A percentile compares a stretch with the other conserved stretches of the same genome.
phyloP scores from a whole-genome alignment of 2,329 filamentous ascomycete genomes.

The Magnaporthales sp. region DNA sequence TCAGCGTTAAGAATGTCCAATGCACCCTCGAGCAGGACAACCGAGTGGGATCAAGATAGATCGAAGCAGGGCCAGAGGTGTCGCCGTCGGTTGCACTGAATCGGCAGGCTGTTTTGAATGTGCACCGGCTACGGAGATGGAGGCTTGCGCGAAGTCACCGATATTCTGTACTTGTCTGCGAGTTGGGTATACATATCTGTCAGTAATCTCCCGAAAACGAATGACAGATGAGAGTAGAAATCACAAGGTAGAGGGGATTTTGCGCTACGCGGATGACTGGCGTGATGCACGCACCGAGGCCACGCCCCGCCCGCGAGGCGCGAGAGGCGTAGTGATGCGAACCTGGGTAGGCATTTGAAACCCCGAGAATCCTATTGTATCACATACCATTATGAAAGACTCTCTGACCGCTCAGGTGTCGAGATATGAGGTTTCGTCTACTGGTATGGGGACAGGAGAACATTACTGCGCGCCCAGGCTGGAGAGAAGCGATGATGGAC shows the following conservation, averaged over 20 bases:
- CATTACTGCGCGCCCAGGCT: not conserved
- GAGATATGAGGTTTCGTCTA: not conserved
- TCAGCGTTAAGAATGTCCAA: not conserved
- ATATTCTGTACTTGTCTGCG: not conserved
- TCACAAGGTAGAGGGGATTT: not conserved
- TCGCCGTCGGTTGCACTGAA: not conserved
- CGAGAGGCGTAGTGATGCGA: not conserved
- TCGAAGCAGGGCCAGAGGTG: not conserved
- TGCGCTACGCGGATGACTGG: not conserved
- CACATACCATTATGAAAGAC: not conserved
- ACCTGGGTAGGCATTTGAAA: not conserved
- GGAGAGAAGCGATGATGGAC: not conserved
- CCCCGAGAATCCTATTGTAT: not conserved
- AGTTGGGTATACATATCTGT: not conserved
- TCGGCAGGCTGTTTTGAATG: not conserved
- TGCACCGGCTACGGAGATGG: not conserved
- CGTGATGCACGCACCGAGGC: not conserved
- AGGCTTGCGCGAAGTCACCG: not conserved
- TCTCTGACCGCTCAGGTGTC: not conserved
- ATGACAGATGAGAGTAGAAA: not conserved
- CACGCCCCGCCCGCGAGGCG: constrained; percentile 1
- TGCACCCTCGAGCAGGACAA: not conserved
- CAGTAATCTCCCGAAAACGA: not conserved
- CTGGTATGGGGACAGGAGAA: not conserved
- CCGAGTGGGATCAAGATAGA: not conserved